Percentiles rank a stretch among this genome's conserved stretches.
Evolutionary conservation across 495 filamentous ascomycete genomes (phyloP).

Genomic region (Penicillium diatomitis): DNA sequence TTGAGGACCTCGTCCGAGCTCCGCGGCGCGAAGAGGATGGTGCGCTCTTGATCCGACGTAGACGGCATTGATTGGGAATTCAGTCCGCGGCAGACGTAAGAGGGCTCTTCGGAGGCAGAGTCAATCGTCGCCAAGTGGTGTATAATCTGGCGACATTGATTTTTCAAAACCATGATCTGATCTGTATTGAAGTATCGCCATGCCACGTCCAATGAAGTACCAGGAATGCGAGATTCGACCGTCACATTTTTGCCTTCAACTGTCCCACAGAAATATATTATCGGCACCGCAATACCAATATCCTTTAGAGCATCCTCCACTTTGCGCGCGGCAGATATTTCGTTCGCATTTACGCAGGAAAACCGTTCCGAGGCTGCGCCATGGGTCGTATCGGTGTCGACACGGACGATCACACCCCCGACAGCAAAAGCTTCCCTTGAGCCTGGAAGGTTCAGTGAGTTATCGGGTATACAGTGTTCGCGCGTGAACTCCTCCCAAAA

Average conservation of each 20-base stretch:
- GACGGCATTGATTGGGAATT: constrained; percentile 23
- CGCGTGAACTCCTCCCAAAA: constrained; percentile 31
- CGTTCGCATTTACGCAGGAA: constrained; percentile 53
- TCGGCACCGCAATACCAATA: constrained; percentile 28
- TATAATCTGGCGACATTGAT: constrained; percentile 28
- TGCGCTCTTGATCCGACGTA: constrained; percentile 17
- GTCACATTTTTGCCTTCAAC: constrained; percentile 34
- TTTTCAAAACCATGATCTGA: constrained; percentile 26
- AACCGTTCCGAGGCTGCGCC: constrained; percentile 21
- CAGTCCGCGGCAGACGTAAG: constrained; percentile 30
- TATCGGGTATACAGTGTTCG: constrained; percentile 22
- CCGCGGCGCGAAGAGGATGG: constrained; percentile 25
- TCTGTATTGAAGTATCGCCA: constrained; percentile 30
- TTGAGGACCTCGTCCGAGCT: constrained; percentile 17
- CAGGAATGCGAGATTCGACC: constrained; percentile 34
- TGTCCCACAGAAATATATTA: constrained; percentile 31
- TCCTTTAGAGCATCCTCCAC: constrained; percentile 26
- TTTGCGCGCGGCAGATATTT: constrained; percentile 29
- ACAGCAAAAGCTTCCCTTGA: constrained; percentile 29
- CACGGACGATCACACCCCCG: constrained; percentile 31
- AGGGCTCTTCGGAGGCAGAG: constrained; percentile 18
- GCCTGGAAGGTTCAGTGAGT: constrained; percentile 27
- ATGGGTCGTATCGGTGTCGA: constrained; percentile 23
- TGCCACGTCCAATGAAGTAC: constrained; percentile 35
- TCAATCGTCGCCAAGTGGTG: constrained; percentile 21